Conservation (phyloP, 1,284 basidiomycete genomes). For the Leccinum solheimii region DNA sequence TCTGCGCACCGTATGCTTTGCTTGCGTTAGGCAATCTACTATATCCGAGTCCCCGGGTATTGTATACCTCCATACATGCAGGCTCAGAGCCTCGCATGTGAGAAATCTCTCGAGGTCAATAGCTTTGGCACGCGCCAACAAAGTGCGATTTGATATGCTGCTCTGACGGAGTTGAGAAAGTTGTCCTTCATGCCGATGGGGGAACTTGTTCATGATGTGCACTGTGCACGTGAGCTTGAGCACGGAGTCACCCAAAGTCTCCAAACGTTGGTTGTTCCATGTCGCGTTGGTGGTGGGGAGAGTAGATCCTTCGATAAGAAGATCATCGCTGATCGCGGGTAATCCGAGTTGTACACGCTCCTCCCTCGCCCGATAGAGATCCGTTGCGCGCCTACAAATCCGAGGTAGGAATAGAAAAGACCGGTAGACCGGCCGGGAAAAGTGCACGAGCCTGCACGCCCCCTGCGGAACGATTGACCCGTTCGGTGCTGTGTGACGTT, state of each 20-base stretch:
- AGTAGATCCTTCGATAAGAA: slow-evolving; percentile 72
- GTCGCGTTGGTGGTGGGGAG: slow-evolving; percentile 60
- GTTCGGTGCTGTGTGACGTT: slow-evolving; percentile 29
- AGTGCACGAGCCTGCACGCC: slow-evolving; percentile 50
- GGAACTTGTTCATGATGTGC: slow-evolving; percentile 73
- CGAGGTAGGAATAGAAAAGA: slow-evolving; percentile 61
- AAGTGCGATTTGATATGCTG: slow-evolving; percentile 66
- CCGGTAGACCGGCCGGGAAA: slow-evolving; percentile 48
- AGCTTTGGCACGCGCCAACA: slow-evolving; percentile 66
- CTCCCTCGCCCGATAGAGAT: slow-evolving; percentile 58
- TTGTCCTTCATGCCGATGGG: slow-evolving; percentile 79
- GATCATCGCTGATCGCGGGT: slow-evolving; percentile 54
- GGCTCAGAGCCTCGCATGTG: slow-evolving; percentile 54
- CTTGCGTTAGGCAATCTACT: slow-evolving; percentile 27
- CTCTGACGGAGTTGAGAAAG: slow-evolving; percentile 62
- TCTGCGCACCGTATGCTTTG: slow-evolving; percentile 34
- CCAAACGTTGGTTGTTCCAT: slow-evolving; percentile 80
- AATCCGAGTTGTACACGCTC: slow-evolving; percentile 54
- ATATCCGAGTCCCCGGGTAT: slow-evolving; percentile 39
- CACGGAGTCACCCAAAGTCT: slow-evolving; percentile 82
- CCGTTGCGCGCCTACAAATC: slow-evolving; percentile 64
- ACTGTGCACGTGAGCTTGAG: slow-evolving; percentile 76
- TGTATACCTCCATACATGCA: slow-evolving; percentile 63
- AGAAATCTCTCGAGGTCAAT: slow-evolving; percentile 64
- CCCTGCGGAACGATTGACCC: slow-evolving; percentile 51